phyloP scores from a whole-genome alignment of 2,329 filamentous ascomycete species.

The Ramularia endophylla region DNA sequence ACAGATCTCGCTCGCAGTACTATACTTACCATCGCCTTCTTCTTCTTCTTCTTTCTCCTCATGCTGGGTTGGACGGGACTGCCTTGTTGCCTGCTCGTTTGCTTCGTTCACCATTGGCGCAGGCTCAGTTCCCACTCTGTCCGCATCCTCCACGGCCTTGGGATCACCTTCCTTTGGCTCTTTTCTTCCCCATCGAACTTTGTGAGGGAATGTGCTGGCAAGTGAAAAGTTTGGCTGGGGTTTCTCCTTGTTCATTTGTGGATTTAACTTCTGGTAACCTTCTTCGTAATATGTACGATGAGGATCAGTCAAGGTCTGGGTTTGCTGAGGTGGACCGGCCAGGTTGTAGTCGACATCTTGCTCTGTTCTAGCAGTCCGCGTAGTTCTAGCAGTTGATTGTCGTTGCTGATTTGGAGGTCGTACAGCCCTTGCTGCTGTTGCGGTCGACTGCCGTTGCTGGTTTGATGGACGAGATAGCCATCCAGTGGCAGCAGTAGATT shows the following conservation, averaged over 20 bases:
- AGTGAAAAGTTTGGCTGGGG: slow-evolving; percentile 21
- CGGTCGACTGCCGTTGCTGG: background rate
- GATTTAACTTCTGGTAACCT: slow-evolving; percentile 23
- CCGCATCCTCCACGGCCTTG: slow-evolving; percentile 10
- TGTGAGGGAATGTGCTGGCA: slow-evolving; percentile 23
- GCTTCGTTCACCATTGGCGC: slow-evolving; percentile 19
- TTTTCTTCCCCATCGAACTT: slow-evolving; percentile 17
- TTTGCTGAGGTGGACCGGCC: slow-evolving; percentile 10
- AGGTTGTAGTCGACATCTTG: slow-evolving; percentile 15
- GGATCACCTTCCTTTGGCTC: slow-evolving; percentile 4
- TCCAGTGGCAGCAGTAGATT: background rate
- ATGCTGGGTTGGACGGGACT: background rate
- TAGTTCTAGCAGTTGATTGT: slow-evolving; percentile 7
- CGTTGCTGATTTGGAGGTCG: slow-evolving; percentile 1
- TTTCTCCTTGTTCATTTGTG: slow-evolving; percentile 19
- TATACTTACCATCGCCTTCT: no score
- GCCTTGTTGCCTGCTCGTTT: slow-evolving; percentile 4
- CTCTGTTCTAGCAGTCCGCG: slow-evolving; percentile 1
- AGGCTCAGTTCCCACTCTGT: slow-evolving; percentile 21
- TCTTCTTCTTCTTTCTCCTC: background rate
- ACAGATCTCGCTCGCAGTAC: no score
- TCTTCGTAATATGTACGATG: slow-evolving; percentile 25
- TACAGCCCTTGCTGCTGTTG: background rate
- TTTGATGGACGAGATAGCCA: background rate
- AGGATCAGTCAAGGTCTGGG: slow-evolving; percentile 8